Conservation (phyloP, 2,329 filamentous ascomycete genomes). For the Aspergillus ibericus region DNA sequence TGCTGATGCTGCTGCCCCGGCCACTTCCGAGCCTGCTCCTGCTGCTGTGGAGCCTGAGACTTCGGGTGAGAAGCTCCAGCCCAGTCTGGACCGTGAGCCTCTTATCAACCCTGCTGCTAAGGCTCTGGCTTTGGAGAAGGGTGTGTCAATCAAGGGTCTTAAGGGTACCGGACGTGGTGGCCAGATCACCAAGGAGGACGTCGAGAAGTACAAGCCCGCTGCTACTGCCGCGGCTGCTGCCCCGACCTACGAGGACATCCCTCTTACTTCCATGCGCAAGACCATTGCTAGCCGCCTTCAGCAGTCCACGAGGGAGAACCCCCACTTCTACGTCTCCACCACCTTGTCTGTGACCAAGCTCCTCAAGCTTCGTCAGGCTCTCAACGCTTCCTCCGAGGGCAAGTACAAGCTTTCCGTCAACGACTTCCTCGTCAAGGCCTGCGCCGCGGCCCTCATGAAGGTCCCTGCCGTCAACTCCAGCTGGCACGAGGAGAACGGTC, state of each 20-base stretch:
- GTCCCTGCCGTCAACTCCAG: slow-evolving; percentile 94
- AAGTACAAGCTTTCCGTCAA: slow-evolving; percentile 99
- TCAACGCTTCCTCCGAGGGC: slow-evolving; percentile 85
- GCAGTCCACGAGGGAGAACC: slow-evolving; percentile 88
- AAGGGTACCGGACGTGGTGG: slow-evolving; percentile 87
- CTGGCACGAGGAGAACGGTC: slow-evolving; percentile 77
- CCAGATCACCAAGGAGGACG: slow-evolving; percentile 85
- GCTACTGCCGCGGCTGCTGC: slow-evolving; percentile 52
- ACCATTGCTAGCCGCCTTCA: slow-evolving; percentile 89
- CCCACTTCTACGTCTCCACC: slow-evolving; percentile 95
- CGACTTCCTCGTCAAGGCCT: slow-evolving; percentile 98
- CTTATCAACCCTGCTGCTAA: slow-evolving; percentile 71
- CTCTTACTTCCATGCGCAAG: slow-evolving; percentile 93
- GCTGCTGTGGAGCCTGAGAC: slow-evolving; percentile 67
- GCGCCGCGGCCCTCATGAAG: slow-evolving; percentile 83
- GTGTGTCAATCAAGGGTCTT: slow-evolving; percentile 71
- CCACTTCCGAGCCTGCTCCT: slow-evolving; percentile 58
- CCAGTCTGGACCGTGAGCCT: slow-evolving; percentile 78
- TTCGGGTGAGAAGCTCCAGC: slow-evolving; percentile 75
- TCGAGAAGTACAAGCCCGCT: slow-evolving; percentile 76
- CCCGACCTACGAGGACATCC: slow-evolving; percentile 77
- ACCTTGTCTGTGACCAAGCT: slow-evolving; percentile 92
- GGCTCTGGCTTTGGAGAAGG: slow-evolving; percentile 81
- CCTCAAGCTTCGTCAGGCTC: slow-evolving; percentile 88
- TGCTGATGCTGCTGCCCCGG: slow-evolving; percentile 56